Evolutionary conservation across 108 stramenopile genomes (phyloP), one percentile per base, ranked within the genome.

Genomic region (Discostella pseudostelligera): DNA sequence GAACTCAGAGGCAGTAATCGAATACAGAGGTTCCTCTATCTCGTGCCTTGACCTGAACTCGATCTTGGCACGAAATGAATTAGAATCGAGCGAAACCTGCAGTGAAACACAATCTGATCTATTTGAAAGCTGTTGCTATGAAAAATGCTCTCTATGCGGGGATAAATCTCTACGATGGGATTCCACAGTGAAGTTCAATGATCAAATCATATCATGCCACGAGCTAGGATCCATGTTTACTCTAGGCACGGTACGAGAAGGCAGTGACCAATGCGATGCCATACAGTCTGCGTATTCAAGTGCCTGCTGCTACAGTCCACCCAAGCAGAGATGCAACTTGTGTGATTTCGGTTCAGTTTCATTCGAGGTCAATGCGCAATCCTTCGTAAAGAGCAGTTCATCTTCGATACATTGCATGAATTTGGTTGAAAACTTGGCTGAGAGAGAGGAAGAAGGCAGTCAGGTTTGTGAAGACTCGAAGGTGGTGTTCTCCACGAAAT

Each of bases 31-130:
- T 9, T 49, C 76, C 26, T 69, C 65, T 21, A 57, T 77, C 16
- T 77, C 76, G 5, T 77, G 76, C 36, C 61, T 77, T 61, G 76
- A 77, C 51, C 64, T 77, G n/a, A 70, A 77, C 46, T 69, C 69
- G 14, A 77, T 77, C 12, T 44, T 77, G 56, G 62, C 69, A 1
- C 69, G 69, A 57, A 69, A 43, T 55, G 76, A 77, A 56, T 58
- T 17, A 9, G 50, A 69, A 39, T 62, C 58, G 26, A 77, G 76
- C 36, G 69, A 77, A 20, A 66, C 69, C 43, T 77, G 76, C 47
- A 64, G 59, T 48, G 76, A 62, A 20, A 61, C 76, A 17, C 63
- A 77, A 48, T 65, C 76, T 14, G 25, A 60, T 43, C 64, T 77
- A 9, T 77, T 77, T 56, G 58, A 70, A 39, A 62, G 69, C 58